Conservation (phyloP, 2,329 filamentous ascomycete species). For the Acephala macrosclerotiorum region DNA sequence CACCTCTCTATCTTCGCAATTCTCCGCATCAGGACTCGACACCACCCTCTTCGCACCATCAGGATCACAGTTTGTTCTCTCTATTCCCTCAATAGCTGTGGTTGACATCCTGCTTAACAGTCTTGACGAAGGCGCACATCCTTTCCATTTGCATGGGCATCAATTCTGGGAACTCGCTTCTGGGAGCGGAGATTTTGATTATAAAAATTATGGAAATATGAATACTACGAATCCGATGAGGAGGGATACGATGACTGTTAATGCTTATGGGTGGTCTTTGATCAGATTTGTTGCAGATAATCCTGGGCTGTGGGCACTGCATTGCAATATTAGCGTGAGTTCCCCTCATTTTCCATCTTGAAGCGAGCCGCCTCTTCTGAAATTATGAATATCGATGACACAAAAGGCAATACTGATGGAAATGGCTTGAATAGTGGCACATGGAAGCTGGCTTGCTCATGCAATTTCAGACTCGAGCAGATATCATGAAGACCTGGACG, state of each 20-base stretch:
- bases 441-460: slow-evolving; percentile 61
- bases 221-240: slow-evolving; percentile 55
- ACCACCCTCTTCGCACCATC: slow-evolving; percentile 64
- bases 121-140: slow-evolving; percentile 53
- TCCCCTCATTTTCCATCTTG: neutral
- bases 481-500: slow-evolving; percentile 33
- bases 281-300: slow-evolving; percentile 56
- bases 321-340: slow-evolving; percentile 47
- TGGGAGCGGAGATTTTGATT: slow-evolving; percentile 42
- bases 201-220: slow-evolving; percentile 29
- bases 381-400: neutral
- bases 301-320: slow-evolving; percentile 58
- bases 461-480: slow-evolving; percentile 56
- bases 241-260: slow-evolving; percentile 52
- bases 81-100: neutral
- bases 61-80: slow-evolving; percentile 62
- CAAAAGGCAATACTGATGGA: neutral
- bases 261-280: slow-evolving; percentile 48
- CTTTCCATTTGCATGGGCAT: slow-evolving; percentile 61
- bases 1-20: slow-evolving; percentile 55
- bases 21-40: slow-evolving; percentile 27
- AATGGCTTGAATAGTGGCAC: slow-evolving; percentile 60
- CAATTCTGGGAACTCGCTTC: slow-evolving; percentile 60
- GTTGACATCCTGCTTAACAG: slow-evolving; percentile 61
- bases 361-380: neutral